Evolutionary conservation across 306 rosid genomes (phyloP), one percentile per base, ranked within the genome.

Genomic region (Hippophae rhamnoides): DNA sequence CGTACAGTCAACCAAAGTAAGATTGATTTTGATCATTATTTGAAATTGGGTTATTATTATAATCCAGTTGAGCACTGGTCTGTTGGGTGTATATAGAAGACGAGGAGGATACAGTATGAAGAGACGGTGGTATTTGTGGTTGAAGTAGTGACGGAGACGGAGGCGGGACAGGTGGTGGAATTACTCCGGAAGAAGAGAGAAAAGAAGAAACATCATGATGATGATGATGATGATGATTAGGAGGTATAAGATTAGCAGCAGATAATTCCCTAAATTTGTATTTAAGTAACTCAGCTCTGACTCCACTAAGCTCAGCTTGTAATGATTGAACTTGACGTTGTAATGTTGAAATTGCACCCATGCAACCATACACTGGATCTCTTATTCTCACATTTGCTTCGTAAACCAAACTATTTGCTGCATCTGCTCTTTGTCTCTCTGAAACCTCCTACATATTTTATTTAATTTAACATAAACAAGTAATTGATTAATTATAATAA

Each of bases 351-450:
- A 92, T 92, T 67, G 95, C 97, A 25, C 99, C 99, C 97, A 92
- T 92, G 87, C 99, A 92, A 43, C 99, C 99, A 53, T 92, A 92
- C 3, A 92, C 97, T 5, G 96, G 99, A 56, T 92, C 99, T 72
- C 99, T 84, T 64, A 88, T 82, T 76, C 99, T 86, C 78, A 92
- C 88, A 70, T 92, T 88, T 5, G 99, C 99, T 56, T 92, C 99
- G 43, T 85, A 88, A 10, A 92, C 99, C 43, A 88, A 90, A 75
- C 99, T 88, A 62, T 88, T 88, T 41, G 99, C 99, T 0, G 96
- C 90, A 52, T 92, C 99, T 0, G 94, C 95, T 78, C 97, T 82
- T 25, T 86, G 88, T 58, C 72, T 68, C 77, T 92, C 95, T 38
- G 95, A 81, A 53, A 88, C 97, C 63, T 92, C 99, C 96, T 92